Percentiles rank a stretch among this genome's conserved stretches.
Evolutionary conservation across 2,329 filamentous ascomycete species (phyloP).

Genomic region (Stemphylium lycopersici): DNA sequence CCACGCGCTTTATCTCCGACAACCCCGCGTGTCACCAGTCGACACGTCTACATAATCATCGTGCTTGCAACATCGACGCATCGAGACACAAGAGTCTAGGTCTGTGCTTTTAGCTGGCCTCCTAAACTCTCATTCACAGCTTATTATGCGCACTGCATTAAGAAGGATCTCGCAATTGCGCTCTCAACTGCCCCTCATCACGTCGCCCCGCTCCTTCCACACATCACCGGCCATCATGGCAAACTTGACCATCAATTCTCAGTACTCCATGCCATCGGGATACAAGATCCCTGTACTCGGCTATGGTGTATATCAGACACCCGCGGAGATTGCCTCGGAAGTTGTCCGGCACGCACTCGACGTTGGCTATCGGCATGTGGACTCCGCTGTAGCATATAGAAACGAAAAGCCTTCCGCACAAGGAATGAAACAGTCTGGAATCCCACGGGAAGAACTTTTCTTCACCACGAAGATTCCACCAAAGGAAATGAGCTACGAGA

Average conservation of each 20-base stretch:
- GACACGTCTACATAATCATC: not conserved
- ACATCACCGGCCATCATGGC: conserved; percentile 49
- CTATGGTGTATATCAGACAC: conserved; percentile 60
- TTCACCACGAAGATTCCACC: conserved; percentile 74
- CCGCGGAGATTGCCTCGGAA: conserved; percentile 62
- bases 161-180: conserved; percentile 20
- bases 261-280: conserved; percentile 62
- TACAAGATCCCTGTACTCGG: conserved; percentile 66
- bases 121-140: not conserved
- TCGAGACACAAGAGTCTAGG: too few relatives aligned
- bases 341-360: conserved; percentile 65
- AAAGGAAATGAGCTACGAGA: conserved; percentile 64
- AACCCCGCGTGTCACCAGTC: not conserved
- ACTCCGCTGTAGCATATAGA: conserved; percentile 68
- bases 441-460: conserved; percentile 67
- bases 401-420: conserved; percentile 73
- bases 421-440: conserved; percentile 63
- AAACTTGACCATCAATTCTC: conserved; percentile 54
- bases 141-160: conserved; percentile 14
- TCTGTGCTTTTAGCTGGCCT: too few relatives aligned
- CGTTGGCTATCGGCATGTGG: conserved; percentile 67
- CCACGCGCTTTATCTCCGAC: conserved; percentile 1
- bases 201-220: conserved; percentile 18
- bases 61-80: not conserved
- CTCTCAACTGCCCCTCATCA: conserved; percentile 15